Evolutionary conservation across 139 green algal genomes (phyloP).

Genomic region (Chlamydomonas incerta): DNA sequence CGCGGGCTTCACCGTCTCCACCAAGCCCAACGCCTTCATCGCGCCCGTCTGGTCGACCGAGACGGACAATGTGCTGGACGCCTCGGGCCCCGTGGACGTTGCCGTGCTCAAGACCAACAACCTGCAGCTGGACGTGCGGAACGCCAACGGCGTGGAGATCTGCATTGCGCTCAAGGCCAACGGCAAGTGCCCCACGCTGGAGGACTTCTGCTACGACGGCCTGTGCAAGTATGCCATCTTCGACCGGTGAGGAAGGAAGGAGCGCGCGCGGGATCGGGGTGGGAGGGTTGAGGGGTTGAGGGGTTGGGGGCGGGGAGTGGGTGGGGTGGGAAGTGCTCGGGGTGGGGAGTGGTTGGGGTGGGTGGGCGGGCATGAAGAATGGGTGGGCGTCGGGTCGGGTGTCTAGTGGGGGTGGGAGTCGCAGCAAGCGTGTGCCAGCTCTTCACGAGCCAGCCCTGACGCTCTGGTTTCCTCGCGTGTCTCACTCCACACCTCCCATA

Average conservation of each 20-base stretch:
- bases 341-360: no score
- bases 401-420: no score
- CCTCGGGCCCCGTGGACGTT: not conserved
- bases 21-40: not conserved
- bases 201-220: slow-evolving; percentile 24
- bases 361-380: no score
- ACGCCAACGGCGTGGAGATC: not conserved
- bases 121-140: not conserved
- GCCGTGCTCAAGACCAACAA: slow-evolving; percentile 22
- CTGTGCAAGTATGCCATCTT: slow-evolving; percentile 31
- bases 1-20: slow-evolving; percentile 14
- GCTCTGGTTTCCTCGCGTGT: no score
- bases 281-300: not conserved
- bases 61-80: not conserved
- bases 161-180: slow-evolving; percentile 14
- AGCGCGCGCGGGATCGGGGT: no score
- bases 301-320: no score
- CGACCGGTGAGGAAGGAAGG: not conserved
- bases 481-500: no score
- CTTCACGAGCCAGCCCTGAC: no score
- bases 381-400: no score
- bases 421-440: no score
- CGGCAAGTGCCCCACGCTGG: slow-evolving; percentile 8
- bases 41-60: not conserved
- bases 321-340: no score